Conservation (phyloP, 345 rosid genomes). For the Salix brachista region DNA sequence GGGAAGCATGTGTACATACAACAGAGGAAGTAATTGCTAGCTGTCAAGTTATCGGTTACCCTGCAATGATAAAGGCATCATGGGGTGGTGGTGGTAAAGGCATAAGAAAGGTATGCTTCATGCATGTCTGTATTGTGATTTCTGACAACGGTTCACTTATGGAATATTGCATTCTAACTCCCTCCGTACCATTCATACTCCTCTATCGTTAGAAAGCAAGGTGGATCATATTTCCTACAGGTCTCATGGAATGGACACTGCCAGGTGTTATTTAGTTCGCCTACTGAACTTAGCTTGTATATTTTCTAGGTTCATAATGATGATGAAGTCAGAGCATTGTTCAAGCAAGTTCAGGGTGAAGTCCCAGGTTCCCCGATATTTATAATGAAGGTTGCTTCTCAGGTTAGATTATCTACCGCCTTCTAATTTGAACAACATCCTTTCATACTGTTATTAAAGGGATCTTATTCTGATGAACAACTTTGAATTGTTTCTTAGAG, state of each 20-base stretch:
- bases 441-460: constrained; percentile 8
- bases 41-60: constrained; percentile 97
- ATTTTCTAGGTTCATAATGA: constrained; percentile 81
- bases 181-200: neutral
- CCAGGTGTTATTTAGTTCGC: neutral
- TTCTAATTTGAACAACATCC: constrained; percentile 19
- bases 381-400: constrained; percentile 99
- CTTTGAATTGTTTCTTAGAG: constrained; percentile 50
- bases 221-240: neutral
- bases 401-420: constrained; percentile 48
- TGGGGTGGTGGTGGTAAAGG: constrained; percentile 99
- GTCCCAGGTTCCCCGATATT: constrained; percentile 99
- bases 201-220: constrained; percentile 1
- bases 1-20: constrained; percentile 92
- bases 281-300: neutral
- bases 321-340: constrained; percentile 94
- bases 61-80: constrained; percentile 99
- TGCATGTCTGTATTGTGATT: constrained; percentile 3
- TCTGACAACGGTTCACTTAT: neutral
- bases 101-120: constrained; percentile 80
- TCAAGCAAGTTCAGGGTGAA: constrained; percentile 99
- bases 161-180: neutral
- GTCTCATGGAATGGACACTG: constrained; percentile 6
- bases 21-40: constrained; percentile 98
- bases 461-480: constrained; percentile 13